Percentiles rank a stretch among this genome's conserved stretches.
phyloP scores from a whole-genome alignment of 2,329 filamentous ascomycete genomes.

The Calonectria crousiana region DNA sequence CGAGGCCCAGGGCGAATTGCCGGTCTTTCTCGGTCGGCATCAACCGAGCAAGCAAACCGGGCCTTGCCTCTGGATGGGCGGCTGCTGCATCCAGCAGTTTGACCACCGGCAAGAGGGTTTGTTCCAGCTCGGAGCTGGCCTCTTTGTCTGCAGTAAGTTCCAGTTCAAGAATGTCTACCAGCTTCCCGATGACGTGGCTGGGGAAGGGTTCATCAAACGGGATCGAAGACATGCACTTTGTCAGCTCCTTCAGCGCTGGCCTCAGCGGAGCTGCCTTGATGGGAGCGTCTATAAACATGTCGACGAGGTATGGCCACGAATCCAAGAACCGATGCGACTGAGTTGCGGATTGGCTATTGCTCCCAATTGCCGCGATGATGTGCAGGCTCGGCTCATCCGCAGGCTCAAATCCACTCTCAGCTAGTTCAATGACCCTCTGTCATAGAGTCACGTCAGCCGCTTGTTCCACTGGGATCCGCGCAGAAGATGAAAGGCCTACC shows the following conservation, averaged over 20 bases:
- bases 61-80: background rate
- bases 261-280: background rate
- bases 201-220: background rate
- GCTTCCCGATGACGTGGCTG: background rate
- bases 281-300: background rate
- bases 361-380: background rate
- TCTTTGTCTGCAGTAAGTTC: background rate
- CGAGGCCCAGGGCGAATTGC: background rate
- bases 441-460: background rate
- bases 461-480: background rate
- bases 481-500: background rate
- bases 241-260: background rate
- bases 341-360: background rate
- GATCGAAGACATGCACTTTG: background rate
- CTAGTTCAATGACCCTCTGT: background rate
- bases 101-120: background rate
- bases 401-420: background rate
- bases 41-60: background rate
- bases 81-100: background rate
- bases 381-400: background rate
- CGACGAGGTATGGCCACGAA: background rate
- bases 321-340: background rate
- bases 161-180: background rate
- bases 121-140: background rate
- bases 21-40: background rate